Base-by-base conservation (phyloP, 306 rosid genomes). In the Begonia fuchsioides region DNA sequence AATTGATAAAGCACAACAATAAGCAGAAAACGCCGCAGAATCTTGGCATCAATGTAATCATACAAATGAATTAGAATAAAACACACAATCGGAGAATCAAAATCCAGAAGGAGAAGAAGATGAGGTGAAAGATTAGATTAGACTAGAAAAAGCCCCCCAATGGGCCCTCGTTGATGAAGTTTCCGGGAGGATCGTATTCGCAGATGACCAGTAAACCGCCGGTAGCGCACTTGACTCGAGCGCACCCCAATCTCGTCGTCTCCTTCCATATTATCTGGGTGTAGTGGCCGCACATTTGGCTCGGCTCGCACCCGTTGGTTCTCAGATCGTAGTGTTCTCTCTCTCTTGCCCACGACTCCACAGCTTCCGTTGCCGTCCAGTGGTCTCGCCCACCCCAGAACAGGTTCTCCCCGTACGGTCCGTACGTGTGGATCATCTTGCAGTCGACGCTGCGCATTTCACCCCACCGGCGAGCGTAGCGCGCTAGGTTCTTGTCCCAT, bases 231-330 rank as follows among this genome's bases (percentile, higher is more conserved):
- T 46, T 56, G 0, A 47, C 60, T 9, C 76, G 48, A 0, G 62
- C 65, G 10, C 93, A 86, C 0, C 95, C 95, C 1, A 86, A 1
- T 1, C 69, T 65, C 5, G 3, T 0, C 0, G 82, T 64, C 43
- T 65, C 72, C 12, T 55, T 61, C 95, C 95, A 86, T 16, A 86
- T 72, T 0, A 86, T 6, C 51, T 86, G 95, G 2, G 95, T 86
- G 66, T 74, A 81, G 43, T 86, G 95, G 2, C 72, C 88, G 2
- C 95, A 86, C 13, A 13, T 1, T 8, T 60, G n/a, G 0, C 60
- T 59, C 0, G 51, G 38, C 0, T 2, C 1, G 49, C 95, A 86
- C 13, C 13, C 12, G 15, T 67, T 59, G 0, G 58, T 57, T 0
- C 1, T 10, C 2, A 64, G 39, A 39, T 74, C 11, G 62, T 44